Evolutionary conservation across 139 green algal genomes (phyloP).

Genomic region (Chlorella sp.): DNA sequence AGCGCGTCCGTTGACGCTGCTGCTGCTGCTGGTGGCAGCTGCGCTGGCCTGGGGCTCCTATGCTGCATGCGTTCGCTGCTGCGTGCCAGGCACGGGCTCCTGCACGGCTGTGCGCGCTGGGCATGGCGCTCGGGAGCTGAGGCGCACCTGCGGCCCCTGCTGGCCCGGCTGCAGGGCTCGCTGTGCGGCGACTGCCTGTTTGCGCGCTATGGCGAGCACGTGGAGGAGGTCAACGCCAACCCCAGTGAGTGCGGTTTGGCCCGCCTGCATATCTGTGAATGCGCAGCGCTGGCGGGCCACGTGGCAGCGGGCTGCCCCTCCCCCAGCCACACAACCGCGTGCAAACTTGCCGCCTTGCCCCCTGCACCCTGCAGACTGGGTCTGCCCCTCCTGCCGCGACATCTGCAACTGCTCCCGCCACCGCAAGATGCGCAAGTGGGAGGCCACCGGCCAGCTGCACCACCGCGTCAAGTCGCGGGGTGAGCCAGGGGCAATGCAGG

Average conservation of each 20-base stretch:
- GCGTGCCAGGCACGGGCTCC: not conserved
- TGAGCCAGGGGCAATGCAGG: too few relatives aligned
- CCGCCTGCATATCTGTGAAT: too few relatives aligned
- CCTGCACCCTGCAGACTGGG: constrained; percentile 44
- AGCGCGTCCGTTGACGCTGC: too few relatives aligned
- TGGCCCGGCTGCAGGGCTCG: constrained; percentile 58
- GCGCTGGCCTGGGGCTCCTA: not conserved
- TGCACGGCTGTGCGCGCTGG: too few relatives aligned
- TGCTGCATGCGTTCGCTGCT: not conserved
- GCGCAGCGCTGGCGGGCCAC: too few relatives aligned
- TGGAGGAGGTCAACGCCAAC: constrained; percentile 48
- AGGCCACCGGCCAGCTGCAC: constrained; percentile 62
- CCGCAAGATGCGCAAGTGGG: constrained; percentile 53
- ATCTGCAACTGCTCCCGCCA: constrained; percentile 85
- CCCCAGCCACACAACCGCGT: too few relatives aligned
- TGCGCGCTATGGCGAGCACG: constrained; percentile 74
- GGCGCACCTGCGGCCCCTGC: too few relatives aligned
- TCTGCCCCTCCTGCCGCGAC: constrained; percentile 72
- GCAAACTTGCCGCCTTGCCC: too few relatives aligned
- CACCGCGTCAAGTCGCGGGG: constrained; percentile 33
- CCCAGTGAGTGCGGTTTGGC: not conserved
- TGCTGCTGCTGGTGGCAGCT: not conserved
- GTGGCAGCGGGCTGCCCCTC: too few relatives aligned
- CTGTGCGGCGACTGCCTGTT: constrained; percentile 85
- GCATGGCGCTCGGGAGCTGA: too few relatives aligned